Percentiles rank a stretch among this genome's conserved stretches.
Evolutionary conservation across 441 rosid genomes (phyloP).

Genomic region (Corymbia calophylla): DNA sequence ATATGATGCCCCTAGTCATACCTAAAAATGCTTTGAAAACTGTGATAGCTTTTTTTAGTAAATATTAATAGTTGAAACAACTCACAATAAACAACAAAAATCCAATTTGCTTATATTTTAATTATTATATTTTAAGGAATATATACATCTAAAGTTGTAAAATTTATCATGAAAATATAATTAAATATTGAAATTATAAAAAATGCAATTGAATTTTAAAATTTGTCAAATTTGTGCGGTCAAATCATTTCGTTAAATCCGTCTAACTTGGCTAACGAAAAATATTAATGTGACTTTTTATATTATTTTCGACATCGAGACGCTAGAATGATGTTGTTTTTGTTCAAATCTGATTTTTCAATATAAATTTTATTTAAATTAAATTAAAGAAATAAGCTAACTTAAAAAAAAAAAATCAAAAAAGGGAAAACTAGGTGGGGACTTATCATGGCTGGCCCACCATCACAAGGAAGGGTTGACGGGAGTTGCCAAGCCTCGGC

Average conservation of each 20-base stretch:
- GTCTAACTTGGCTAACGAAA: accelerated
- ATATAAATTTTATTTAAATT: too few species aligned
- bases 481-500: accelerated
- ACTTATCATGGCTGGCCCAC: not conserved
- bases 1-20: not conserved
- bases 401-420: too few species aligned
- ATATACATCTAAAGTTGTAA: too few species aligned
- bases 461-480: accelerated
- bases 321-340: too few species aligned
- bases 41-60: not conserved
- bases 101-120: not conserved
- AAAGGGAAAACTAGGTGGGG: accelerated
- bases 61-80: not conserved
- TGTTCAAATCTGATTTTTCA: not conserved
- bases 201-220: too few species aligned
- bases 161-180: too few species aligned
- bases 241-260: accelerated
- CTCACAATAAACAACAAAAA: not conserved
- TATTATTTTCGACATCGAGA: too few species aligned
- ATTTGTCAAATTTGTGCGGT: too few species aligned
- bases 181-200: too few species aligned
- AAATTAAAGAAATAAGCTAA: too few species aligned
- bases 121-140: not conserved
- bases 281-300: accelerated
- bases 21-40: not conserved